phyloP scores from a whole-genome alignment of 345 rosid genomes.

The Camelina laxa region DNA sequence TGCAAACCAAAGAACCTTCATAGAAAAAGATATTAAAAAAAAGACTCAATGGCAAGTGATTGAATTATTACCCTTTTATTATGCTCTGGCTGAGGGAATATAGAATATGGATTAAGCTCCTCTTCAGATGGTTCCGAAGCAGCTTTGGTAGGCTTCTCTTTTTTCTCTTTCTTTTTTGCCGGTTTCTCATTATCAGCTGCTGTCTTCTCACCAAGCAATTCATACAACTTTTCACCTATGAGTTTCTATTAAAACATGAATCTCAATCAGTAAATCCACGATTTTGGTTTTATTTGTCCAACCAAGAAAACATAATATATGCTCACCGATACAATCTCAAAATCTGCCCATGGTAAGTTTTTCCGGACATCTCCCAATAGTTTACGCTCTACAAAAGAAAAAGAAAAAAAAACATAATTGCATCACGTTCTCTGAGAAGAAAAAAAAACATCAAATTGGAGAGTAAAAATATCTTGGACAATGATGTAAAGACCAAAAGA shows the following conservation, averaged over 20 bases:
- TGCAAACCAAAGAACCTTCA: neutral
- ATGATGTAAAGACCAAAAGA: constrained; percentile 24
- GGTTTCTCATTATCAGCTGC: constrained; percentile 90
- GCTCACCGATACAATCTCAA: constrained; percentile 72
- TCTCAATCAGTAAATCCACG: constrained; percentile 4
- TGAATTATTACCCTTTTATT: constrained; percentile 66
- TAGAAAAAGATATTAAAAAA: neutral
- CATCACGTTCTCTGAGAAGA: constrained; percentile 3
- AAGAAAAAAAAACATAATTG: neutral
- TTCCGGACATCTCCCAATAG: constrained; percentile 69
- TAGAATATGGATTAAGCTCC: constrained; percentile 78
- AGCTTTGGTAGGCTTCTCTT: constrained; percentile 83
- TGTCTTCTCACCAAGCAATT: constrained; percentile 85
- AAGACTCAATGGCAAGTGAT: constrained; percentile 3
- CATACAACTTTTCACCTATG: constrained; percentile 67
- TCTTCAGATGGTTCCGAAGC: constrained; percentile 71
- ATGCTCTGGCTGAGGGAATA: constrained; percentile 81
- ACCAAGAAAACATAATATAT: neutral
- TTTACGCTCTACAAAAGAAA: constrained; percentile 58
- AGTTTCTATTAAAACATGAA: constrained; percentile 53
- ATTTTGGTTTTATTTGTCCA: neutral
- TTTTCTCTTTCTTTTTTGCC: constrained; percentile 71
- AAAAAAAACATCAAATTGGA: too few species aligned
- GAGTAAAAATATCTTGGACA: neutral
- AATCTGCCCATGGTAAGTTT: constrained; percentile 88